Evolutionary conservation across 805 yeast species (phyloP), one percentile per base, ranked within the genome.

Genomic region (Jamesozyma jinghongensis): DNA sequence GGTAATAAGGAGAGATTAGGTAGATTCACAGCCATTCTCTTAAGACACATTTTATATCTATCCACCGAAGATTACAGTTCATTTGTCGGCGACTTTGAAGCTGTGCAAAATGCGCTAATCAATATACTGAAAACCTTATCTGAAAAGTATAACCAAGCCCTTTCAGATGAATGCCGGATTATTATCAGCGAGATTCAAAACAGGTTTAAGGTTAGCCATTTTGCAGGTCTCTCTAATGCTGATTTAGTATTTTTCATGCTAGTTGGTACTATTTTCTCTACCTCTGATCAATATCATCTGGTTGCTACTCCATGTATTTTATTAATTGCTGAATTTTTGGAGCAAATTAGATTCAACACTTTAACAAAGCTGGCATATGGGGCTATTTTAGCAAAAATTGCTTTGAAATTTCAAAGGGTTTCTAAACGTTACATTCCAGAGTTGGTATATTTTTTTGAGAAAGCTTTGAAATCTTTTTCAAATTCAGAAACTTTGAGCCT

Each of bases 271-370:
- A 57, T 87, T 4, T 92, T 83, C 56, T 88, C 98, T 0, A 86
- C 97, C 1, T 92, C 98, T 0, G 99, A 92, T 67, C 88, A 86
- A 57, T 90, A 84, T 63, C 98, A 92, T 67, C 69, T 87, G 44
- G 82, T 92, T 10, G 88, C 80, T 4, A 88, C 96, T 0, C 95
- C 97, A 3, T 73, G 90, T 2, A 66, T 76, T 25, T 73, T 92
- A 27, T 63, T 85, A 31, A 76, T 86, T 68, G 74, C 81, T 37
- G 90, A 85, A 59, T 67, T 76, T 12, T 63, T 90, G 41, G 77
- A 79, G 40, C 75, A 73, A 49, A 51, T 74, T 17, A 69, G 70
- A 33, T 60, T 63, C 20, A 55, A 56, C 18, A 54, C 69, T 4
- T 45, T 74, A 19, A 59, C 59, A 20, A 67, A 65, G 34, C 48